Conservation (phyloP, 345 rosid species). For the Crucihimalaya himalaica region DNA sequence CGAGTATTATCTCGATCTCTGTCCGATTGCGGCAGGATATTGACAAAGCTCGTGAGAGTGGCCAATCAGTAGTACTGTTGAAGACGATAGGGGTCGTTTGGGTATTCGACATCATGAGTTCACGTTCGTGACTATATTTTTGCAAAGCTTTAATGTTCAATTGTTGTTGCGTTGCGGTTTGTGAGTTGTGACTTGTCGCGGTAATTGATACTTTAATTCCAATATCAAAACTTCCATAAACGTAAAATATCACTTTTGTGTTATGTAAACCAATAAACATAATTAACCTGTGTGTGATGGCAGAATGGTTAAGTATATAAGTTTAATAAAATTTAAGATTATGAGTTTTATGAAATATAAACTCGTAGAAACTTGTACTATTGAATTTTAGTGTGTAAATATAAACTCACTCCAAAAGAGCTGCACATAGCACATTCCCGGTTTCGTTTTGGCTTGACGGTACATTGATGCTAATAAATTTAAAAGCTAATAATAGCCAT, state of each 20-base stretch:
- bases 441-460: too few relatives aligned
- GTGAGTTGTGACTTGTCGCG: not conserved
- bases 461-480: not conserved
- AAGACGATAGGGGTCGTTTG: constrained; percentile 13
- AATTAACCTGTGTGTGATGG: too few relatives aligned
- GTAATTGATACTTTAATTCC: not conserved
- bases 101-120: not conserved
- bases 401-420: too few relatives aligned
- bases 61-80: constrained; percentile 29
- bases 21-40: constrained; percentile 24
- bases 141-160: not conserved
- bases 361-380: too few relatives aligned
- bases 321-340: too few relatives aligned
- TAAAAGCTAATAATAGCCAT: too few relatives aligned
- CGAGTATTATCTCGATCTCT: constrained; percentile 24
- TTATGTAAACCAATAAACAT: not conserved
- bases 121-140: not conserved
- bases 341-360: too few relatives aligned
- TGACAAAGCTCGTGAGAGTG: constrained; percentile 45
- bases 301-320: too few relatives aligned
- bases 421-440: too few relatives aligned
- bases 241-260: not conserved
- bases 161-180: not conserved
- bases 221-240: not conserved
- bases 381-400: too few relatives aligned